Evolutionary conservation across 2,329 filamentous ascomycete species (phyloP).

Genomic region (Hysterium pulicare): DNA sequence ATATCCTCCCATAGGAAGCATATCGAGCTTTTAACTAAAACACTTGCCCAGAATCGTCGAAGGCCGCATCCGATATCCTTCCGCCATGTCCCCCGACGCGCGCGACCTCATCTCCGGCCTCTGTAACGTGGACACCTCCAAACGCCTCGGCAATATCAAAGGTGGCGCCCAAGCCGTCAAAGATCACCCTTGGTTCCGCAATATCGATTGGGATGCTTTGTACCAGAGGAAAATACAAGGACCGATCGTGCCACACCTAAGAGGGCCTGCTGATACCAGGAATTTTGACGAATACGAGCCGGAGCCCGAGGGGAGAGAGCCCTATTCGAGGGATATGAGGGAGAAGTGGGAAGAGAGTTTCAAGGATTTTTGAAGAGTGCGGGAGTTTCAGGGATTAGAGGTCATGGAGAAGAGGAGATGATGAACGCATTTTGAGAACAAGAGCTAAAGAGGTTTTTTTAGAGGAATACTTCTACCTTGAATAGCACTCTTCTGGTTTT

Average conservation of each 20-base stretch:
- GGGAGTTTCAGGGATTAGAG: no score
- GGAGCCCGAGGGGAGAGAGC: constrained; percentile 62
- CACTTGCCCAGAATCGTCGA: constrained; percentile 63
- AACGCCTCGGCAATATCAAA: constrained; percentile 73
- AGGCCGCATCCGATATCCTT: constrained; percentile 71
- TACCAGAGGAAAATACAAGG: constrained; percentile 62
- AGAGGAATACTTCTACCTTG: no score
- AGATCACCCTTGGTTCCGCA: constrained; percentile 69
- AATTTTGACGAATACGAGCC: constrained; percentile 85
- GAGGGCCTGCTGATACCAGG: constrained; percentile 69
- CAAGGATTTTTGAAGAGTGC: constrained; percentile 60
- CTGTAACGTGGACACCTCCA: constrained; percentile 75
- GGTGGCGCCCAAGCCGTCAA: constrained; percentile 72
- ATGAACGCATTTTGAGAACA: no score
- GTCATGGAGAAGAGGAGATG: no score
- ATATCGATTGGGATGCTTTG: constrained; percentile 71
- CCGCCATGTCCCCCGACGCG: constrained; percentile 63
- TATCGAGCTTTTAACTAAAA: background rate
- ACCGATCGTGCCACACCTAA: constrained; percentile 72
- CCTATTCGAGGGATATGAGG: constrained; percentile 67
- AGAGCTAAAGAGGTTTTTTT: no score
- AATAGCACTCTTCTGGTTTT: no score
- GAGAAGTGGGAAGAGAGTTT: constrained; percentile 69
- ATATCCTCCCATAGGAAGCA: background rate
- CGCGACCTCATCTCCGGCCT: constrained; percentile 72